Evolutionary conservation across 768 basidiomycete genomes (phyloP).

Genomic region (Steccherinum ochraceum): DNA sequence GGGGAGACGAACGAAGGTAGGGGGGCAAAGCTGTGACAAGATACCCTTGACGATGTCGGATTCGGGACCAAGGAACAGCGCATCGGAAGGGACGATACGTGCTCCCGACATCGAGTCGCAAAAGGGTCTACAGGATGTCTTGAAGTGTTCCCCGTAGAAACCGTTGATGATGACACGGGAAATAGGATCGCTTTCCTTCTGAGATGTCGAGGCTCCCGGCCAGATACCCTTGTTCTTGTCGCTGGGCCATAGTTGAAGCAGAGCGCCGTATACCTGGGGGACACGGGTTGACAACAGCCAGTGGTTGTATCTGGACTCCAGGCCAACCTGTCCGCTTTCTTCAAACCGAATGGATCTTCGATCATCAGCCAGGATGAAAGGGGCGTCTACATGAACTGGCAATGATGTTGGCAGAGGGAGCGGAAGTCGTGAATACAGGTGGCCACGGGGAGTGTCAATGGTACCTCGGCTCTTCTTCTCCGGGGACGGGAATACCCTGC

Average conservation of each 20-base stretch:
- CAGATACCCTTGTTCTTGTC: neutral
- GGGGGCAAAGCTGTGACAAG: neutral
- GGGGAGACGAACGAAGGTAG: neutral
- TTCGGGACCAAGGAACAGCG: neutral
- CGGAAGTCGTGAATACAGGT: conserved; percentile 14
- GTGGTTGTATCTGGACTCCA: conserved; percentile 34
- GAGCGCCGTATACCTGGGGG: conserved; percentile 33
- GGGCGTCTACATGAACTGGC: conserved; percentile 40
- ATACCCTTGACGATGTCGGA: neutral
- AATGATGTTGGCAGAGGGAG: conserved; percentile 37
- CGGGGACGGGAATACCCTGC: too few relatives aligned
- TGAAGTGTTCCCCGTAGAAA: neutral
- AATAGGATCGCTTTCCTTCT: neutral
- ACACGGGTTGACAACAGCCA: conserved; percentile 34
- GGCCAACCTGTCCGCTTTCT: conserved; percentile 19
- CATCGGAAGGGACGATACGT: neutral
- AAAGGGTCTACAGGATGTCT: neutral
- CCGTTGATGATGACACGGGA: neutral
- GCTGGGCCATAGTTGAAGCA: conserved; percentile 28
- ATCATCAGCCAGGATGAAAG: conserved; percentile 42
- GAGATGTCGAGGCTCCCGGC: neutral
- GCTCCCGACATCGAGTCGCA: neutral
- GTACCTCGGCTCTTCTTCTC: neutral
- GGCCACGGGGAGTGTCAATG: neutral
- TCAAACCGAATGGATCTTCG: conserved; percentile 38